Conservation (phyloP, 176 grass and related monocot genomes). For the Ensete glaucum region DNA sequence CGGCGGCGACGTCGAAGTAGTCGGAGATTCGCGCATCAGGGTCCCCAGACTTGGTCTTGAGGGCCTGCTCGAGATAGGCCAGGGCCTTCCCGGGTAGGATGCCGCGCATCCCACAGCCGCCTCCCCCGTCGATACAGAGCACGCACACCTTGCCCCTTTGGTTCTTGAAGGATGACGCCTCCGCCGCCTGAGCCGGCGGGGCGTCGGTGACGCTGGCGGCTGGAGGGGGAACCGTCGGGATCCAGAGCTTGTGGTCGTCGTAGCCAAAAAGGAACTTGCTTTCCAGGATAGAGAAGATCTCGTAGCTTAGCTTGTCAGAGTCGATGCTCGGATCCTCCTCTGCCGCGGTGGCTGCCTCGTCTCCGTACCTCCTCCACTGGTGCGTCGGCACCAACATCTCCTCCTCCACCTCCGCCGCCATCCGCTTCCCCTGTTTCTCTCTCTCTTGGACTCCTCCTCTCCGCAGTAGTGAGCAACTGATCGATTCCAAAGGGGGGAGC, state of each 20-base stretch:
- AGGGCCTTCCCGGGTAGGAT: slow-evolving; percentile 65
- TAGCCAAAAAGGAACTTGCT: slow-evolving; percentile 99
- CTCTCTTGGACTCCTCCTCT: neutral
- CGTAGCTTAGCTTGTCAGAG: slow-evolving; percentile 95
- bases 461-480: neutral
- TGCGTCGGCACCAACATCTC: slow-evolving; percentile 5
- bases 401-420: slow-evolving; percentile 2
- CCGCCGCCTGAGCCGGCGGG: neutral
- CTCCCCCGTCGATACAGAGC: slow-evolving; percentile 80
- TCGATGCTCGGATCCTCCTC: slow-evolving; percentile 32
- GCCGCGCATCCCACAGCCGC: slow-evolving; percentile 42
- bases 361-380: slow-evolving; percentile 2
- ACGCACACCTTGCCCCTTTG: slow-evolving; percentile 89
- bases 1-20: slow-evolving; percentile 87
- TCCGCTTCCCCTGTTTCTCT: neutral
- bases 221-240: slow-evolving; percentile 22
- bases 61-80: slow-evolving; percentile 67
- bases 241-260: slow-evolving; percentile 46
- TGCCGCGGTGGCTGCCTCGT: slow-evolving; percentile 46
- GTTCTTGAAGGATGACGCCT: slow-evolving; percentile 27
- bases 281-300: slow-evolving; percentile 98
- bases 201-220: slow-evolving; percentile 26
- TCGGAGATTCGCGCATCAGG: slow-evolving; percentile 73
- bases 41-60: slow-evolving; percentile 50
- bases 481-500: neutral